Percentiles rank a stretch among this genome's conserved stretches.
These are phyloP conservation scores for Umbelopsis isabellina DNA, from an alignment of 192 early-diverging fungal genomes.

Conservation along the genomic window DNA sequence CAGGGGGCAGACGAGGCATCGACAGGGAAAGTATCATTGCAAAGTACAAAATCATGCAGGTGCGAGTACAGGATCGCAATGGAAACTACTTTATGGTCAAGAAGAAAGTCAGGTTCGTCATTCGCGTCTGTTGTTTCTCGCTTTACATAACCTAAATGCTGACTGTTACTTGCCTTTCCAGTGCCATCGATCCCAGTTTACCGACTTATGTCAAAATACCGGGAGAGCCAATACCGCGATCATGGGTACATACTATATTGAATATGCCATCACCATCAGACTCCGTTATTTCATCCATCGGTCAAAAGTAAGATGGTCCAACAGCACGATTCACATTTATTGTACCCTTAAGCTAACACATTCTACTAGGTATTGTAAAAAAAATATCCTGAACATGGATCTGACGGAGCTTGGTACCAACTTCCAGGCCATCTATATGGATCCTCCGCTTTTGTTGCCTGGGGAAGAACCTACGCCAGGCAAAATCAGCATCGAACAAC, in stretches of 20 bases:
- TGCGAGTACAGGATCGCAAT: conserved; percentile 81
- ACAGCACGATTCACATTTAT: neutral
- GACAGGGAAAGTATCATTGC: conserved; percentile 75
- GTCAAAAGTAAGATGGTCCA: conserved; percentile 4
- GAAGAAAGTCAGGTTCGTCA: conserved; percentile 70
- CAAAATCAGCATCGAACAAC: conserved; percentile 68
- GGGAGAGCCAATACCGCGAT: conserved; percentile 77
- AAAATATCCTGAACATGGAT: conserved; percentile 52
- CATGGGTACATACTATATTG: conserved; percentile 84
- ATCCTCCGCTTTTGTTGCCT: conserved; percentile 81
- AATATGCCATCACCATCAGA: conserved; percentile 17
- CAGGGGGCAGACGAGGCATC: conserved; percentile 33
- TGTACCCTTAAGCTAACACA: neutral
- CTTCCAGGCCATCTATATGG: conserved; percentile 89
- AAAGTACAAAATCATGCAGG: conserved; percentile 86
- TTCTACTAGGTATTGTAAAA: conserved; percentile 3
- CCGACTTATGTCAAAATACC: conserved; percentile 92
- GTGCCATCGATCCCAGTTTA: conserved; percentile 78
- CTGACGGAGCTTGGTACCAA: conserved; percentile 62
- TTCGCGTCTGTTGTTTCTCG: neutral
- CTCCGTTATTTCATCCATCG: neutral
- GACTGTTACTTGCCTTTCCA: conserved; percentile 11
- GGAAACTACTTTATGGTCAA: conserved; percentile 87
- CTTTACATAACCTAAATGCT: neutral
- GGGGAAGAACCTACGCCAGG: conserved; percentile 60